phyloP scores from a whole-genome alignment of 2,329 filamentous ascomycete genomes.

The Aspergillus hiratsukae region DNA sequence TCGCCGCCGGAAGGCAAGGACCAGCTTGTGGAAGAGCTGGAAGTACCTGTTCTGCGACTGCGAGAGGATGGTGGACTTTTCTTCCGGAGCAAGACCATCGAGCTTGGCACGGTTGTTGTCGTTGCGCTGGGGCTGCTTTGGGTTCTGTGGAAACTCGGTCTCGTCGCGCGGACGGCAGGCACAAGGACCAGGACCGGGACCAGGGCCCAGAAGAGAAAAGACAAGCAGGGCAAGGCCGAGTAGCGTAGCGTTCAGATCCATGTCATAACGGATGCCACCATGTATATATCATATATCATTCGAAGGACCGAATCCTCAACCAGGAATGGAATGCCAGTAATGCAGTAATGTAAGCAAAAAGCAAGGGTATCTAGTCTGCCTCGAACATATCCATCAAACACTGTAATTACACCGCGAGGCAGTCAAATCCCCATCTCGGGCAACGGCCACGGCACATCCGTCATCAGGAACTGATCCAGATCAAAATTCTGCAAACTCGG shows the following conservation, averaged over 20 bases:
- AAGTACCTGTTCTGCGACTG: slow-evolving; percentile 63
- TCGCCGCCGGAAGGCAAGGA: slow-evolving; percentile 30
- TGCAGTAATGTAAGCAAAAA: not conserved
- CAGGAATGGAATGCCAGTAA: too few species aligned
- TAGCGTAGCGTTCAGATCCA: slow-evolving; percentile 1
- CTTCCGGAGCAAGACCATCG: slow-evolving; percentile 37
- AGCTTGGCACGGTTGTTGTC: slow-evolving; percentile 53
- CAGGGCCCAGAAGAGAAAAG: slow-evolving; percentile 1
- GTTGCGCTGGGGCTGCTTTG: slow-evolving; percentile 65
- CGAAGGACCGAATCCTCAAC: not conserved
- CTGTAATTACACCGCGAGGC: not conserved
- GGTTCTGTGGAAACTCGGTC: slow-evolving; percentile 58
- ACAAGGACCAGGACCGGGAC: slow-evolving; percentile 12
- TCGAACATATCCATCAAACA: not conserved
- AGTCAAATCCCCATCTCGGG: slow-evolving; percentile 24
- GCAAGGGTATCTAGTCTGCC: not conserved
- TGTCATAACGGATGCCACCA: not conserved
- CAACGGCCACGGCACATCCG: slow-evolving; percentile 25
- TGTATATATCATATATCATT: not conserved
- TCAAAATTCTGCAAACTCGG: slow-evolving; percentile 43
- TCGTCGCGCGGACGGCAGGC: slow-evolving; percentile 25
- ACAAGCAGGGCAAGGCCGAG: slow-evolving; percentile 25
- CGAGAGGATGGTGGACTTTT: slow-evolving; percentile 43
- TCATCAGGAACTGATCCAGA: slow-evolving; percentile 39
- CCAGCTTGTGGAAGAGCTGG: slow-evolving; percentile 51